These are phyloP conservation scores for Athelia sp. DNA, from an alignment of 1,284 basidiomycete species.

Conservation along the genomic window DNA sequence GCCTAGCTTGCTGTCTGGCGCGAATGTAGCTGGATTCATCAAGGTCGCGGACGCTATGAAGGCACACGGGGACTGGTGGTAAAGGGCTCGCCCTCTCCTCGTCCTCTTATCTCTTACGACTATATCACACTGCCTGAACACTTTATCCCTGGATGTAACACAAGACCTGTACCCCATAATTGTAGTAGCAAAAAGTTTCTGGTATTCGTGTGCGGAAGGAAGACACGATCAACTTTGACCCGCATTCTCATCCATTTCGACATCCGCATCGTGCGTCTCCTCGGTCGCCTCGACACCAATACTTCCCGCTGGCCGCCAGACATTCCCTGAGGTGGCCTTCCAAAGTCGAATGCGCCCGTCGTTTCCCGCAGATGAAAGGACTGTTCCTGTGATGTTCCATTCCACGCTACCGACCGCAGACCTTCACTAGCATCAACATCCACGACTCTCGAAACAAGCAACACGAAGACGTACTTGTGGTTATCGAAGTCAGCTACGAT, in stretches of 20 bases:
- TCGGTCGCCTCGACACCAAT: slow-evolving; percentile 72
- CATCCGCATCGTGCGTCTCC: slow-evolving; percentile 38
- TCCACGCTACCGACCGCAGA: slow-evolving; percentile 70
- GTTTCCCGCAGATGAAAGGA: slow-evolving; percentile 84
- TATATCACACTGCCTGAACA: no score
- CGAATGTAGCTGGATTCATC: slow-evolving; percentile 77
- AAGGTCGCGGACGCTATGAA: slow-evolving; percentile 67
- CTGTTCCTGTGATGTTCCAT: slow-evolving; percentile 88
- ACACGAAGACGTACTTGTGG: slow-evolving; percentile 50
- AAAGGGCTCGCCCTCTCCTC: slow-evolving; percentile 14
- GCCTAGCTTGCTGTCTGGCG: slow-evolving; percentile 64
- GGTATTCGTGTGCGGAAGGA: neutral
- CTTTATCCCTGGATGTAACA: no score
- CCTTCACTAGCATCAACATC: slow-evolving; percentile 26
- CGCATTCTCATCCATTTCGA: slow-evolving; percentile 24
- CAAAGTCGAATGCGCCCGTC: slow-evolving; percentile 86
- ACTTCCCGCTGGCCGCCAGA: slow-evolving; percentile 75
- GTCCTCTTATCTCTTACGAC: no score
- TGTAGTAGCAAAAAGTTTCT: no score
- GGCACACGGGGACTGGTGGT: slow-evolving; percentile 75
- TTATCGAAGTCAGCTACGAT: slow-evolving; percentile 85
- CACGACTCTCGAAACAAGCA: slow-evolving; percentile 1
- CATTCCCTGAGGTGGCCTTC: slow-evolving; percentile 75
- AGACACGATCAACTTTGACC: neutral
- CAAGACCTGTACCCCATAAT: no score